Conservation (phyloP, 1,284 basidiomycete species). For the Singerocomus inundabilis region DNA sequence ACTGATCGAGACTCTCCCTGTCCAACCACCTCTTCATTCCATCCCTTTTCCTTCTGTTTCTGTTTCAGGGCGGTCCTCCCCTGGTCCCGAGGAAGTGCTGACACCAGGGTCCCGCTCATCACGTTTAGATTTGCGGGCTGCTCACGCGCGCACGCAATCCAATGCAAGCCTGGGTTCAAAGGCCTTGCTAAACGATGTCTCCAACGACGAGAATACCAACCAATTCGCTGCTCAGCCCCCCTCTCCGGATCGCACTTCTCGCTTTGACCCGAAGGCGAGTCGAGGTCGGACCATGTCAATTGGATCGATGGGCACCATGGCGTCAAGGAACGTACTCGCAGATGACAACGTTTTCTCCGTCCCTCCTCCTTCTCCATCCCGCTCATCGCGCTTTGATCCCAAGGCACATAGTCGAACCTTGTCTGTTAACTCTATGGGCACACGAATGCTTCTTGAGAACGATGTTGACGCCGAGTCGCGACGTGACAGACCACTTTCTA, state of each 20-base stretch:
- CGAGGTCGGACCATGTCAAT: constrained; percentile 40
- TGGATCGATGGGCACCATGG: constrained; percentile 39
- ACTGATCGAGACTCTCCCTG: constrained; percentile 44
- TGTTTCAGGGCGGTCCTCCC: constrained; percentile 45
- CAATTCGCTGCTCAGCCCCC: constrained; percentile 31
- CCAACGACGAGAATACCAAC: constrained; percentile 25
- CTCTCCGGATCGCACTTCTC: constrained; percentile 37
- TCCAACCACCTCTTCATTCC: constrained; percentile 44
- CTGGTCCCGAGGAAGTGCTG: constrained; percentile 38
- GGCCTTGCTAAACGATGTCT: constrained; percentile 37
- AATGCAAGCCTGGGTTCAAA: constrained; percentile 48
- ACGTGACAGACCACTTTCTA: constrained; percentile 61
- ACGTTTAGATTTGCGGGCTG: constrained; percentile 30
- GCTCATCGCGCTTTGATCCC: constrained; percentile 71
- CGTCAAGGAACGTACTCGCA: constrained; percentile 31
- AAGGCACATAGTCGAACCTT: constrained; percentile 61
- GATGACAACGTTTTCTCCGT: constrained; percentile 63
- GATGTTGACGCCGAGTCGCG: constrained; percentile 46
- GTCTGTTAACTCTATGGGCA: constrained; percentile 66
- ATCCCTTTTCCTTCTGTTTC: constrained; percentile 66
- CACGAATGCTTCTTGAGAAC: constrained; percentile 58
- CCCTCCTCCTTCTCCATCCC: constrained; percentile 54
- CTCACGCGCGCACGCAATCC: constrained; percentile 46
- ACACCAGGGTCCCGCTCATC: constrained; percentile 34
- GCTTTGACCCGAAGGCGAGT: constrained; percentile 40